phyloP scores from a whole-genome alignment of 306 rosid species.

The Crataegus laevigata region DNA sequence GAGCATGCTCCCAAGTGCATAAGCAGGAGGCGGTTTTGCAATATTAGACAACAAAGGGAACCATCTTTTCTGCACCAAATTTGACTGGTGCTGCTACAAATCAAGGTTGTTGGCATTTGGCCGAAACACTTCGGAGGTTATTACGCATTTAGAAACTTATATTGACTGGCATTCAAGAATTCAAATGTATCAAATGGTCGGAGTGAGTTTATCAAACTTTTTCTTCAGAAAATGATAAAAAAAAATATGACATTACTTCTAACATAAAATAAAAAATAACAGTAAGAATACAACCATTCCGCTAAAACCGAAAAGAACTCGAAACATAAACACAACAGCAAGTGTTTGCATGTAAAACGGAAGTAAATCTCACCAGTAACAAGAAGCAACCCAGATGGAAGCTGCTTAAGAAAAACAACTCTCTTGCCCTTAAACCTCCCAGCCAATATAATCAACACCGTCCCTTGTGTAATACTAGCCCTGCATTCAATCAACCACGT shows the following conservation, averaged over 20 bases:
- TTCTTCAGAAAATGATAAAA: neutral
- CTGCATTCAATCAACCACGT: neutral
- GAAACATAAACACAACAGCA: neutral
- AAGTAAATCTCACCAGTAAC: slow-evolving; percentile 20
- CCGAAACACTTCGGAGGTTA: neutral
- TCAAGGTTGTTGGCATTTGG: neutral
- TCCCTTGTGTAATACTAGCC: slow-evolving; percentile 26
- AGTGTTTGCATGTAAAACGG: neutral
- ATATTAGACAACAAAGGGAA: neutral
- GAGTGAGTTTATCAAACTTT: neutral
- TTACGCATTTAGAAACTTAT: neutral
- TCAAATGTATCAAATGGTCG: neutral
- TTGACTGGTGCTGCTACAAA: neutral
- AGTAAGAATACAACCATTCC: neutral
- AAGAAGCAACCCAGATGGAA: slow-evolving; percentile 30
- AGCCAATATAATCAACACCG: slow-evolving; percentile 29
- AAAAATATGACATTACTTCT: neutral
- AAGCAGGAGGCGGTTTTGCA: neutral
- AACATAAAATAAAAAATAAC: neutral
- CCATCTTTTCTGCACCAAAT: neutral
- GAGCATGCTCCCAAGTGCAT: neutral
- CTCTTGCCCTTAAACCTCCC: slow-evolving; percentile 40
- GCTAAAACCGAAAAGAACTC: neutral
- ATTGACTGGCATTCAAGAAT: neutral
- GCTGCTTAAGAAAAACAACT: slow-evolving; percentile 31